Conservation (phyloP, 805 yeast species). For the Zygoascus biomembranicola region DNA sequence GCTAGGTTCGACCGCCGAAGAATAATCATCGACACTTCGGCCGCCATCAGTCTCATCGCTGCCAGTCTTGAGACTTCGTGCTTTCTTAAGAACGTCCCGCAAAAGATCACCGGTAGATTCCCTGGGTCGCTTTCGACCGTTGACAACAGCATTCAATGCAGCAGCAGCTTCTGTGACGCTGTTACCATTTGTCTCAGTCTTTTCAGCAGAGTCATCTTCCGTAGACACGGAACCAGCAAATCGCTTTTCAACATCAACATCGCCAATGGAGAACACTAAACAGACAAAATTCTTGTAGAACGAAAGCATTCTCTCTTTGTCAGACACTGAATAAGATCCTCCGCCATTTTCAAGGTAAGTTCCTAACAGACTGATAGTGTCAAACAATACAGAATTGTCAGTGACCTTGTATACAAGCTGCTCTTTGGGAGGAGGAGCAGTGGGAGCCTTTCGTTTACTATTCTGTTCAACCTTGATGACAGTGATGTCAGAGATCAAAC, state of each 20-base stretch:
- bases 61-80: conserved; percentile 13
- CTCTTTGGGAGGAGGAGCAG: conserved; percentile 79
- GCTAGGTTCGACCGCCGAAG: conserved; percentile 6
- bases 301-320: conserved; percentile 65
- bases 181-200: conserved; percentile 6
- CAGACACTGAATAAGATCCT: conserved; percentile 69
- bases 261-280: conserved; percentile 50
- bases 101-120: conserved; percentile 33
- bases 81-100: conserved; percentile 41
- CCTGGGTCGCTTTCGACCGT: conserved; percentile 13
- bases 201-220: conserved; percentile 10
- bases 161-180: conserved; percentile 1
- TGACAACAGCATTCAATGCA: background rate
- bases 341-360: conserved; percentile 58
- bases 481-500: conserved; percentile 81
- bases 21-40: conserved; percentile 4
- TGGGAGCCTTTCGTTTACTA: conserved; percentile 75
- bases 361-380: conserved; percentile 59
- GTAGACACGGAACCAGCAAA: conserved; percentile 23
- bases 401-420: conserved; percentile 54
- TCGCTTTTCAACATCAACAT: conserved; percentile 23
- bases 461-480: conserved; percentile 83
- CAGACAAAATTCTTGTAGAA: conserved; percentile 65
- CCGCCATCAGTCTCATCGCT: conserved; percentile 8
- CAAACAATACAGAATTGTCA: conserved; percentile 64